Conservation (phyloP, 495 filamentous ascomycete species). For the Penicillium lividum region DNA sequence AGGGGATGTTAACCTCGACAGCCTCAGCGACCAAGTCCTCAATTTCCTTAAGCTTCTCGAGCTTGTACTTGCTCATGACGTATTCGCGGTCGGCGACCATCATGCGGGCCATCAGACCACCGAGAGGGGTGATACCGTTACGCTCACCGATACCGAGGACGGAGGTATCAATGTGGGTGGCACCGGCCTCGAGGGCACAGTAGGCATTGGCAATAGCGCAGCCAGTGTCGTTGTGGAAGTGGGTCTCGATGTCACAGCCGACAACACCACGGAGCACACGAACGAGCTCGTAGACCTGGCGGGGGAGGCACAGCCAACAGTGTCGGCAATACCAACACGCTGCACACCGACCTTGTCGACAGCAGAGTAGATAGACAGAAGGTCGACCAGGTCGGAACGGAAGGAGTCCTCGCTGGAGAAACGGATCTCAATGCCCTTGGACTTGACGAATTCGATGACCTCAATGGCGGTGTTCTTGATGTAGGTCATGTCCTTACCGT, state of each 20-base stretch:
- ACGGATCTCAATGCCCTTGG: conserved; percentile 80
- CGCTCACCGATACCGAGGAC: conserved; percentile 57
- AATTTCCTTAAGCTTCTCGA: conserved; percentile 56
- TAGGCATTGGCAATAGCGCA: conserved; percentile 57
- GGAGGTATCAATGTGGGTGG: conserved; percentile 54
- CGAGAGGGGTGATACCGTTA: conserved; percentile 54
- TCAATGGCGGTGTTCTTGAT: conserved; percentile 91
- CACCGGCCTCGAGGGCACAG: conserved; percentile 55
- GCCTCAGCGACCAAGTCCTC: conserved; percentile 54
- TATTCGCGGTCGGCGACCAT: conserved; percentile 52
- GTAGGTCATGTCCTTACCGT: conserved; percentile 92
- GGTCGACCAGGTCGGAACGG: conserved; percentile 77
- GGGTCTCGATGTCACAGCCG: conserved; percentile 54
- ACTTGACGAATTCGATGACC: conserved; percentile 93
- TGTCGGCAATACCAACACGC: conserved; percentile 84
- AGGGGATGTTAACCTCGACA: conserved; percentile 56
- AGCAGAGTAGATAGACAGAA: conserved; percentile 73
- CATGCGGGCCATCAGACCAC: conserved; percentile 57
- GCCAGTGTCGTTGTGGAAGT: conserved; percentile 58
- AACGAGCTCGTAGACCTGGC: conserved; percentile 88
- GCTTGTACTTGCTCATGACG: conserved; percentile 53
- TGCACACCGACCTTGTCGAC: conserved; percentile 80
- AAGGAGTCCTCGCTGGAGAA: conserved; percentile 82
- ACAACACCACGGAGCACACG: conserved; percentile 54
- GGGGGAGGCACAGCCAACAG: conserved; percentile 77